Evolutionary conservation across 177 flowering plant genomes (phyloP).

Genomic region (Tripterygium wilfordii): DNA sequence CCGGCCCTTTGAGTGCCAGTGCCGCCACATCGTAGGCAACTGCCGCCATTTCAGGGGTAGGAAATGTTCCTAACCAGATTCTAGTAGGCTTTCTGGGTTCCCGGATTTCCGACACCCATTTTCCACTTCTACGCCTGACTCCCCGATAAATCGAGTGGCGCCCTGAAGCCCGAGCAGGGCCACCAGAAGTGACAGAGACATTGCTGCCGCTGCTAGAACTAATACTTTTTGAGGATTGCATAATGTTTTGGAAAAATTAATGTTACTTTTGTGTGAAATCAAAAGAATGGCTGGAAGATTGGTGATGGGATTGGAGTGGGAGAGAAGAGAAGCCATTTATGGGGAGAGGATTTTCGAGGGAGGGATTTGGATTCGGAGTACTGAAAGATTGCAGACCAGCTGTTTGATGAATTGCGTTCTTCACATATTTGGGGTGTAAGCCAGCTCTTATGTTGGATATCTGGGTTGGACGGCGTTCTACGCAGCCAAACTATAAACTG

Average conservation of each 20-base stretch:
- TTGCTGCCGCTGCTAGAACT: constrained; percentile 7
- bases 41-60: constrained; percentile 46
- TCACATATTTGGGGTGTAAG: constrained; percentile 35
- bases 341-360: constrained; percentile 4
- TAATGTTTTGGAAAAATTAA: not conserved
- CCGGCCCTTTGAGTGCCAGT: constrained; percentile 26
- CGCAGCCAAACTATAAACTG: constrained; percentile 8
- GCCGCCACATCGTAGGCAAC: constrained; percentile 50
- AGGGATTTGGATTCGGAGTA: not conserved
- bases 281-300: constrained; percentile 16
- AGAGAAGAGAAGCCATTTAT: constrained; percentile 23
- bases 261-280: not conserved
- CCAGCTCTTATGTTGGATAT: constrained; percentile 31
- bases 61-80: constrained; percentile 49
- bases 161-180: not conserved
- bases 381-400: constrained; percentile 44
- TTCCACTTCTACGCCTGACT: constrained; percentile 34
- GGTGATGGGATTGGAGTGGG: constrained; percentile 9
- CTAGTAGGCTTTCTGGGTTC: constrained; percentile 30
- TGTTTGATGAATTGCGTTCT: constrained; percentile 28
- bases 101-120: constrained; percentile 51
- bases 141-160: constrained; percentile 41
- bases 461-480: constrained; percentile 29
- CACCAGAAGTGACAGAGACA: too few species aligned
- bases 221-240: not conserved